Evolutionary conservation across 805 yeast species (phyloP).

Genomic region (Metschnikowia proteae): DNA sequence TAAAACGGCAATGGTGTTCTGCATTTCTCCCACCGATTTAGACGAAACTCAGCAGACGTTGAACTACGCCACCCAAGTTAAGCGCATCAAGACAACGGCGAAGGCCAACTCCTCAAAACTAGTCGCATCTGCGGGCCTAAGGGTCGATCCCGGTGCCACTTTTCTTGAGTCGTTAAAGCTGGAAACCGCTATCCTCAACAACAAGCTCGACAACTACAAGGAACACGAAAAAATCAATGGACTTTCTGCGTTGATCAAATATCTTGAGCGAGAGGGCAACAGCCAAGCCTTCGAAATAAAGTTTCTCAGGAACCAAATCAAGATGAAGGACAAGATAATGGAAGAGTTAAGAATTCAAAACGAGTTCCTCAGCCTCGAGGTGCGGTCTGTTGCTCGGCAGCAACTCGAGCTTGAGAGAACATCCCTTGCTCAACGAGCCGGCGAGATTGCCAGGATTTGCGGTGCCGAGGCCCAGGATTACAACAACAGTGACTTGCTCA

Average conservation of each 20-base stretch:
- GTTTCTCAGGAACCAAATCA: conserved; percentile 25
- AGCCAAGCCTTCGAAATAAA: conserved; percentile 34
- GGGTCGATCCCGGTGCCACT: conserved; percentile 23
- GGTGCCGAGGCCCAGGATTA: conserved; percentile 5
- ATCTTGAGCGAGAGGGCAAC: conserved; percentile 29
- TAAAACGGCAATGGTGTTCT: conserved; percentile 85
- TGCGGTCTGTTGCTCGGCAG: conserved; percentile 4
- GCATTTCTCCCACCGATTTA: conserved; percentile 74
- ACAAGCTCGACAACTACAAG: conserved; percentile 12
- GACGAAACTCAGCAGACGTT: conserved; percentile 75
- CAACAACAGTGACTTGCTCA: neutral
- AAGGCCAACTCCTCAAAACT: conserved; percentile 33
- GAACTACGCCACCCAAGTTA: conserved; percentile 75
- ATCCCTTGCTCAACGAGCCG: conserved; percentile 6
- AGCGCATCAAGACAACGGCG: conserved; percentile 63
- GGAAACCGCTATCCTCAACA: conserved; percentile 31
- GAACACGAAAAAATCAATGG: conserved; percentile 11
- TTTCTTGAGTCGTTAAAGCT: conserved; percentile 27
- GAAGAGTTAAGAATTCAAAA: conserved; percentile 24
- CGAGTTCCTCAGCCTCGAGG: conserved; percentile 8
- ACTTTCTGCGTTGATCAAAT: conserved; percentile 26
- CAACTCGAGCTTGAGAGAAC: conserved; percentile 6
- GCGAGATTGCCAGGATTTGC: conserved; percentile 5
- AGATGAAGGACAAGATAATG: conserved; percentile 18
- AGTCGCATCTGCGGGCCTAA: conserved; percentile 25